Conservation (phyloP, 2,329 filamentous ascomycete genomes). For the Penicillium aurantiogriseum region DNA sequence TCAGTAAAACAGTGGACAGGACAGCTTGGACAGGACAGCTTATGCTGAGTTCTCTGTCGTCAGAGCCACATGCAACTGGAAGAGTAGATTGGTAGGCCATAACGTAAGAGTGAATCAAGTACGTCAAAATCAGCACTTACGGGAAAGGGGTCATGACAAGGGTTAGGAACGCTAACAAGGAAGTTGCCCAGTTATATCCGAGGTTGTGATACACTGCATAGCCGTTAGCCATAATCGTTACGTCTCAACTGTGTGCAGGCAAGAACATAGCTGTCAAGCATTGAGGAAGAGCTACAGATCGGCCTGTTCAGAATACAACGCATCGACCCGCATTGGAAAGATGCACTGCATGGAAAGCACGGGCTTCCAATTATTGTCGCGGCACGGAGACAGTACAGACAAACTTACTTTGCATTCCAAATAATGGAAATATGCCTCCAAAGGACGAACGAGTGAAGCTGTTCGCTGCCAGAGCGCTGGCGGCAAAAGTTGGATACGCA, state of each 20-base stretch:
- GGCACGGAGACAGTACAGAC: neutral
- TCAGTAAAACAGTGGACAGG: constrained; percentile 3
- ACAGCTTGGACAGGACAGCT: neutral
- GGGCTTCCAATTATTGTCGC: neutral
- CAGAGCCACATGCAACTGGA: constrained; percentile 6
- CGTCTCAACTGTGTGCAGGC: neutral
- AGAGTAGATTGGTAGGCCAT: constrained; percentile 4
- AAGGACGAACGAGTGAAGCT: constrained; percentile 75
- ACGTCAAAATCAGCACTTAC: constrained; percentile 33
- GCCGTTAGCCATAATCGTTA: constrained; percentile 22
- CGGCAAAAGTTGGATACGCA: constrained; percentile 49
- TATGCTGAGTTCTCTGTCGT: neutral
- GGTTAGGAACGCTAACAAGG: constrained; percentile 45
- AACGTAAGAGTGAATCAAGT: constrained; percentile 5
- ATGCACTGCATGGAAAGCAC: constrained; percentile 15
- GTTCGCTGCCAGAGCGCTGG: constrained; percentile 74
- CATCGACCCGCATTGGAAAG: constrained; percentile 9
- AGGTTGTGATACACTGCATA: constrained; percentile 47
- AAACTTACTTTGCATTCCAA: constrained; percentile 59
- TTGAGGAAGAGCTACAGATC: constrained; percentile 1
- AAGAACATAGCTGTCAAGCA: neutral
- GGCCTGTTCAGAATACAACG: constrained; percentile 11
- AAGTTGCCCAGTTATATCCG: constrained; percentile 48
- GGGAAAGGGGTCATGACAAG: constrained; percentile 47
- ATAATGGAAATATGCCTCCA: constrained; percentile 74